Evolutionary conservation across 257 asterid species (phyloP).

Genomic region (Forsythia suspensa): DNA sequence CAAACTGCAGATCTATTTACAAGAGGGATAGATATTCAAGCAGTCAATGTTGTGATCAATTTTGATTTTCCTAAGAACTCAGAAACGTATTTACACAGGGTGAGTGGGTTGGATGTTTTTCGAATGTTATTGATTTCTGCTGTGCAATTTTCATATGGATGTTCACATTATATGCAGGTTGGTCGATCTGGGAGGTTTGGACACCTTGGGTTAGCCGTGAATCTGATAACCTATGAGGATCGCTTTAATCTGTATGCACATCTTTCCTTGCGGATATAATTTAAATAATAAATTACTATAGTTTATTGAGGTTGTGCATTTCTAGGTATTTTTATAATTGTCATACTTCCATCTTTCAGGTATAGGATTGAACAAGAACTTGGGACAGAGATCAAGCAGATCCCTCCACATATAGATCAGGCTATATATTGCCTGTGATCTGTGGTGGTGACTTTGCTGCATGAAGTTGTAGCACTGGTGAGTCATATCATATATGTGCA

Average conservation of each 20-base stretch:
- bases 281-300: neutral
- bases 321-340: neutral
- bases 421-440: constrained; percentile 39
- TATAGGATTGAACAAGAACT: constrained; percentile 56
- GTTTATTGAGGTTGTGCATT: neutral
- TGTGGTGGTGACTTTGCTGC: constrained; percentile 14
- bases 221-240: constrained; percentile 45
- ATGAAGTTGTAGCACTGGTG: constrained; percentile 6
- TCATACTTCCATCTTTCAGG: constrained; percentile 17
- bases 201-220: constrained; percentile 54
- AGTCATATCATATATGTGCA: neutral
- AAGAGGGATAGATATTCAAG: constrained; percentile 57
- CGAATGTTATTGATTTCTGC: neutral
- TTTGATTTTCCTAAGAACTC: constrained; percentile 58
- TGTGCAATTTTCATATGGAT: neutral
- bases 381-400: constrained; percentile 52
- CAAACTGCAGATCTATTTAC: constrained; percentile 46
- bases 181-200: constrained; percentile 59
- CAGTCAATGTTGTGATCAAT: constrained; percentile 53
- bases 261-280: neutral
- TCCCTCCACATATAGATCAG: constrained; percentile 50
- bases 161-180: constrained; percentile 30
- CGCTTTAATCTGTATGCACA: constrained; percentile 48
- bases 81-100: constrained; percentile 59
- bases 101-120: constrained; percentile 16